Base-by-base conservation (phyloP, 306 rosid species). In the Vicia villosa region DNA sequence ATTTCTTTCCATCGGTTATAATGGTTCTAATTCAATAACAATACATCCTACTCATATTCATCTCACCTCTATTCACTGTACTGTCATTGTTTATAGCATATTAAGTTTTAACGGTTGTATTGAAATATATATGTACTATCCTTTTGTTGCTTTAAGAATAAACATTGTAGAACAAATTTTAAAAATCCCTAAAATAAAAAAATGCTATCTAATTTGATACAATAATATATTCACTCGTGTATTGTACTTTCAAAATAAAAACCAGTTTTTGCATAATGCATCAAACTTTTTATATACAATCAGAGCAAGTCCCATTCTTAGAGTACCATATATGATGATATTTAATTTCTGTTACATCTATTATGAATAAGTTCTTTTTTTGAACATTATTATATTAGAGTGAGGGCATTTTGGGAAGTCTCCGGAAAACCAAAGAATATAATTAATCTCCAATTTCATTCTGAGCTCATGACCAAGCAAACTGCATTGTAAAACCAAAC, bases 401-500 rank as follows among this genome's bases (percentile, higher is more conserved):
- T 1, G 17, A 26, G 58, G 55, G 74, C 46, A 77, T 67, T 77
- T 74, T 56, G 24, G 58, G 19, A 66, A 47, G 21, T 72, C 62
- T 65, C 65, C 8, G 5, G 36, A 70, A 45, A 56, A 21, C 57
- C 30, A 37, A 67, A 51, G 52, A 11, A 54, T 17, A 61, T 22
- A 65, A 42, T 38, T 68, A 66, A n/a, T 59, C 42, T 42, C 11
- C 62, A 60, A 14, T 20, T 57, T 49, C 34, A 73, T 61, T 51
- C 34, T 41, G 65, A 63, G 77, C 17, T 83, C 70, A 65, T 50
- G 56, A 4, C 85, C 87, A 87, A 57, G 16, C 59, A 74, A 85
- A 89, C 92, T 87, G 86, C 92, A 83, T 78, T 6, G 20, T 38
- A 66, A 34, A 34, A 34, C 10, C 2, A 34, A 34, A 34, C 38